Evolutionary conservation across 2,329 filamentous ascomycete genomes (phyloP), one percentile per base, ranked within the genome.

Genomic region (Fusarium domesticum): DNA sequence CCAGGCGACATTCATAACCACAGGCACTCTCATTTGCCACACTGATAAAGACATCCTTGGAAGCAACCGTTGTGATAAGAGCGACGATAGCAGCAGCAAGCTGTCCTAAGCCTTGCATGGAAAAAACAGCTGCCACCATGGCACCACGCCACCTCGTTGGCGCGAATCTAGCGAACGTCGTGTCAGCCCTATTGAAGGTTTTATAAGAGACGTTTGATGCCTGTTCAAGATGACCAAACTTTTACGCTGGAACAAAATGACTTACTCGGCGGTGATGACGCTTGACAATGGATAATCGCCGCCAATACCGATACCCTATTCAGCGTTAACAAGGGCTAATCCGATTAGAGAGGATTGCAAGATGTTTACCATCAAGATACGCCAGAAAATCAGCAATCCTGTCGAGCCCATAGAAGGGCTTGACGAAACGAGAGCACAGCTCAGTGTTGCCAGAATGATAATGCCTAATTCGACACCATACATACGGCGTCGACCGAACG

Each of bases 61-160:
- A 89, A 3, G 77, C 80, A 14, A 75, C 69, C 1, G 83, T 84
- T 30, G 83, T 84, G 42, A 89, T 78, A 25, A 92, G 70, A 11
- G 85, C 81, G 16, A 91, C 76, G 6, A 90, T 70, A 18, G 85
- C 84, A 11, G 85, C 84, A 16, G 74, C 72, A 39, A 92, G 80
- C 60, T 92, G 87, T n/a, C 88, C 87, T 18, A 90, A 73, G 37
- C 87, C 87, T 60, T 93, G 88, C 86, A 91, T 91, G 30, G 85
- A 86, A 61, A 93, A 93, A 37, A 92, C 87, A 14, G 85, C 78
- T 10, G 83, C 85, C 74, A 93, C 87, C 84, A 93, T 92, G 45
- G 83, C 85, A 49, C 87, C 88, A 57, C 88, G 77, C 81, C 86
- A 90, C 58, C 85, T 81, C 11, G 87, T 92, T 3, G 86, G 89